Percentiles rank a stretch among this genome's conserved stretches.
phyloP scores from a whole-genome alignment of 2,329 filamentous ascomycete genomes.

The Dissoconium aciculare region DNA sequence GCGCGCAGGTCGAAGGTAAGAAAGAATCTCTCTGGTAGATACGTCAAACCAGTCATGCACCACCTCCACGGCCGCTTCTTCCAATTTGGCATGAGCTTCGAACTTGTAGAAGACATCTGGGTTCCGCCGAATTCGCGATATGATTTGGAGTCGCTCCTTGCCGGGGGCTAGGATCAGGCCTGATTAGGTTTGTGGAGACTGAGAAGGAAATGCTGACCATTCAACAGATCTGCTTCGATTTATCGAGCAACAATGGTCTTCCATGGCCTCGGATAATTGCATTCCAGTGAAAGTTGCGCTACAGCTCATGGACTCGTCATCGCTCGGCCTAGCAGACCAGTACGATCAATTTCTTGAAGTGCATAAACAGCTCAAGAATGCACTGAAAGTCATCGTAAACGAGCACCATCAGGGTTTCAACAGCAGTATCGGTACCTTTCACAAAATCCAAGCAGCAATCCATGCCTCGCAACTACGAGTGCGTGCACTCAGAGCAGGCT shows the following conservation, averaged over 20 bases:
- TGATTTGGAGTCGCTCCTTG: too few species aligned
- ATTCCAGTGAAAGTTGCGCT: constrained; percentile 89
- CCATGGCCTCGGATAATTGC: constrained; percentile 78
- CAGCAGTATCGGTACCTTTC: constrained; percentile 95
- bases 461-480: constrained; percentile 77
- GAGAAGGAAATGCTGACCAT: too few species aligned
- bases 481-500: constrained; percentile 64
- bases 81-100: too few species aligned
- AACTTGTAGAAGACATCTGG: too few species aligned
- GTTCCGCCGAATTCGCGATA: too few species aligned
- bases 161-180: too few species aligned
- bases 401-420: constrained; percentile 99
- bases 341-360: constrained; percentile 73
- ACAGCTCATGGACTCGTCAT: constrained; percentile 86
- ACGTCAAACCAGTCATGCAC: too few species aligned
- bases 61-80: too few species aligned
- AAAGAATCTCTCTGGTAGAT: too few species aligned
- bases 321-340: constrained; percentile 77
- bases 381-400: constrained; percentile 88
- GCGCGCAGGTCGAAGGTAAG: constrained; percentile 30
- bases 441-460: constrained; percentile 93
- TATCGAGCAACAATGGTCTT: constrained; percentile 80
- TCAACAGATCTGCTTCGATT: constrained; percentile 59
- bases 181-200: too few species aligned
- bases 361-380: constrained; percentile 77